Evolutionary conservation across 225 moss, liverwort and hornwort genomes (phyloP).

Genomic region (Asterella californica): DNA sequence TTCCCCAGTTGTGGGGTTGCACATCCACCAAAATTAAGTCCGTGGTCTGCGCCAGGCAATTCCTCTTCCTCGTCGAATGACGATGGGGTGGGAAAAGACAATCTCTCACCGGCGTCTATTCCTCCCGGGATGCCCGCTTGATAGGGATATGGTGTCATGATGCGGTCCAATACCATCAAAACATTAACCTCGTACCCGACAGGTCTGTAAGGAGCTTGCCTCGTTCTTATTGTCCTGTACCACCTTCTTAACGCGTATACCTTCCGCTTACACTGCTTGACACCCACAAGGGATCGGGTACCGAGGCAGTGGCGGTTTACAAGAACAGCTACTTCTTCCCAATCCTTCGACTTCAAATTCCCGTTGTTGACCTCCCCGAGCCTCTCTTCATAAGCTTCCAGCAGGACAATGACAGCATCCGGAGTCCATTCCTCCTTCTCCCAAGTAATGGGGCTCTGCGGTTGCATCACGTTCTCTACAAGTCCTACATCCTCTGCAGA

Average conservation of each 20-base stretch:
- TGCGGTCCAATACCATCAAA: conserved; percentile 24
- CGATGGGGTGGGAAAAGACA: conserved; percentile 19
- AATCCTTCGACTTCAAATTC: conserved; percentile 35
- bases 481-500: conserved; percentile 7
- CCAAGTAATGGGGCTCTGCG: background rate
- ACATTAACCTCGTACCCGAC: conserved; percentile 21
- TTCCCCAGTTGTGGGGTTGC: conserved; percentile 17
- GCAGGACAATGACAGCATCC: conserved; percentile 19
- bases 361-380: conserved; percentile 29
- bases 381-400: conserved; percentile 39
- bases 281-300: conserved; percentile 2
- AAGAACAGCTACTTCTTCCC: conserved; percentile 33
- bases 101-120: conserved; percentile 33
- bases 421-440: conserved; percentile 40
- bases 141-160: conserved; percentile 25
- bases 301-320: conserved; percentile 31
- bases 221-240: conserved; percentile 25
- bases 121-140: conserved; percentile 41
- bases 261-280: conserved; percentile 37
- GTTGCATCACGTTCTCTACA: conserved; percentile 7
- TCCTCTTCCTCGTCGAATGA: conserved; percentile 30
- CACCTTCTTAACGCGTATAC: conserved; percentile 37
- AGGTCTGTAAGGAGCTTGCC: conserved; percentile 17
- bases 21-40: background rate
- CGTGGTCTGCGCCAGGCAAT: background rate